These are phyloP conservation scores for Pseudogymnoascus verrucosus DNA, from an alignment of 2,329 filamentous ascomycete species.

Conservation along the genomic window DNA sequence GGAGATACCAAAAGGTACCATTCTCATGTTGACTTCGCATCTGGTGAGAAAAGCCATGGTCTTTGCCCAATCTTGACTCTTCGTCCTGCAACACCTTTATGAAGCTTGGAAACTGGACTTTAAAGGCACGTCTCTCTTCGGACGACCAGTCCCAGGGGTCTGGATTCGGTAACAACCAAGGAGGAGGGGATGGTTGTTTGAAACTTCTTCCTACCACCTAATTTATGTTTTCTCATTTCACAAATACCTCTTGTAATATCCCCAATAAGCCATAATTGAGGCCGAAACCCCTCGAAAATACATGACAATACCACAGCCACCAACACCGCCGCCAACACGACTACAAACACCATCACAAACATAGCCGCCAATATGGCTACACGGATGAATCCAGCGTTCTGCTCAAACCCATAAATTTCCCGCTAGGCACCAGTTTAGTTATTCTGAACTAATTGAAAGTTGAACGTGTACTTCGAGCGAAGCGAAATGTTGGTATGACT, in stretches of 20 bases:
- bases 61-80: neutral
- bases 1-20: neutral
- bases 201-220: neutral
- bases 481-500: neutral
- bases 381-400: neutral
- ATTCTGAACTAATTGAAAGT: neutral
- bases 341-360: neutral
- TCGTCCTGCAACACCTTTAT: neutral
- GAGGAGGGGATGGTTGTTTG: constrained; percentile 27
- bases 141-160: constrained; percentile 26
- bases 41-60: neutral
- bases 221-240: neutral
- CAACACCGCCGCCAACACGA: neutral
- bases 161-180: constrained; percentile 32
- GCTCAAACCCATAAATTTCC: neutral
- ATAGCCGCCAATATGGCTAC: neutral
- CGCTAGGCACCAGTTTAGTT: neutral
- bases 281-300: neutral
- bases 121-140: neutral
- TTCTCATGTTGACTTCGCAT: neutral
- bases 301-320: neutral
- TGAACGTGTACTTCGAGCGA: neutral
- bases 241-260: neutral
- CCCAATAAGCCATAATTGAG: neutral
- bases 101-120: neutral